Evolutionary conservation across 176 grass and related monocot species (phyloP).

Genomic region (Triticum urartu): DNA sequence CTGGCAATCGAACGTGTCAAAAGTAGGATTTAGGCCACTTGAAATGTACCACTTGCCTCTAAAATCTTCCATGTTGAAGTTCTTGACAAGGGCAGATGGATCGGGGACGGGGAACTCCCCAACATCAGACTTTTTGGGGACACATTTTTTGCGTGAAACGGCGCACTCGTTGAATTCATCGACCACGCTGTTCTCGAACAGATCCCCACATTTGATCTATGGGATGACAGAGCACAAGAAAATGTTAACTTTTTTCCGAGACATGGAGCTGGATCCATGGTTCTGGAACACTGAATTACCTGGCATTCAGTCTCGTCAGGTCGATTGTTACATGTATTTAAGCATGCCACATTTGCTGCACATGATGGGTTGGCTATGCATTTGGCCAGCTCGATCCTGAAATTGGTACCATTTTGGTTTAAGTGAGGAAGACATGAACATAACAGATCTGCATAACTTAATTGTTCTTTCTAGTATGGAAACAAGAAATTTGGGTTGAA

Average conservation of each 20-base stretch:
- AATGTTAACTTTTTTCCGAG: neutral
- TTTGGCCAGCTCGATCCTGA: slow-evolving; percentile 87
- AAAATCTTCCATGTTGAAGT: slow-evolving; percentile 90
- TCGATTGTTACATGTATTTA: slow-evolving; percentile 89
- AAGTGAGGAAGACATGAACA: neutral
- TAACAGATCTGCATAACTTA: neutral
- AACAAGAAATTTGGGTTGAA: neutral
- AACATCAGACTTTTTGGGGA: slow-evolving; percentile 76
- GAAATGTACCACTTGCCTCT: slow-evolving; percentile 94
- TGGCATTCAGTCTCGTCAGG: slow-evolving; percentile 98
- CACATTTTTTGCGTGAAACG: slow-evolving; percentile 93
- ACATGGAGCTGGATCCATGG: neutral
- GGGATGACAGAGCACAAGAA: neutral
- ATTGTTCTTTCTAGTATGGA: neutral
- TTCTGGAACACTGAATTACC: slow-evolving; percentile 41
- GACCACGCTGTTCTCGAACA: slow-evolving; percentile 89
- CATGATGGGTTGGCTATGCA: slow-evolving; percentile 96
- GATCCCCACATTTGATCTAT: slow-evolving; percentile 95
- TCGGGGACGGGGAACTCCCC: slow-evolving; percentile 83
- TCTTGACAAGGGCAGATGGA: slow-evolving; percentile 62
- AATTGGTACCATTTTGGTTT: neutral
- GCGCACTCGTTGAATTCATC: slow-evolving; percentile 98
- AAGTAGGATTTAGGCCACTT: slow-evolving; percentile 90
- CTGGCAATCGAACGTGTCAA: slow-evolving; percentile 90
- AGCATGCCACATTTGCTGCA: slow-evolving; percentile 93